phyloP scores from a whole-genome alignment of 1,284 basidiomycete genomes.

The Sanghuangporus weigelae region DNA sequence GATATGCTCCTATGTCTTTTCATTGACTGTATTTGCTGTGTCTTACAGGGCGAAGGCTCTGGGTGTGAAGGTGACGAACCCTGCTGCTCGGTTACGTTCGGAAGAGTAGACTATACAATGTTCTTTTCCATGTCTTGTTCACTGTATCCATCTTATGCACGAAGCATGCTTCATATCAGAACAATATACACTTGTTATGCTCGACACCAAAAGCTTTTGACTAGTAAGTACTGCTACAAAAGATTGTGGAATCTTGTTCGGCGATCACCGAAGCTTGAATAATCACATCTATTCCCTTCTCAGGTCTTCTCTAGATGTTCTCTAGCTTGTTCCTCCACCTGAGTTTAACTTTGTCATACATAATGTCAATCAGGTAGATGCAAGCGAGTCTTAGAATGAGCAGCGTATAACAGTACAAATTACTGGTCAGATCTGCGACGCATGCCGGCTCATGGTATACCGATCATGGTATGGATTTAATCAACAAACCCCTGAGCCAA shows the following conservation, averaged over 20 bases:
- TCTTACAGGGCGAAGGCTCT: conserved; percentile 78
- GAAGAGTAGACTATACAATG: conserved; percentile 65
- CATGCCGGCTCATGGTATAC: conserved; percentile 95
- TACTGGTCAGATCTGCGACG: conserved; percentile 50
- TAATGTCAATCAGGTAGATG: conserved; percentile 15
- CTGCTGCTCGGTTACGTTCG: conserved; percentile 91
- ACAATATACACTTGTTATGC: conserved; percentile 6
- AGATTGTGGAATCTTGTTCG: neutral
- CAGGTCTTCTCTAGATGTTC: neutral
- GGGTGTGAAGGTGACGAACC: conserved; percentile 93
- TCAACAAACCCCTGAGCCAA: neutral
- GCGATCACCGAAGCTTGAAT: neutral
- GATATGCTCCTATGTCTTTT: too few species aligned
- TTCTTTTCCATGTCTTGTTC: conserved; percentile 4
- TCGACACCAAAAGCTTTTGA: neutral
- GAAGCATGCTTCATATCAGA: conserved; percentile 9
- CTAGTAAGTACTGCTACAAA: neutral
- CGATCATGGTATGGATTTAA: conserved; percentile 45
- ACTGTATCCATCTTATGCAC: conserved; percentile 13
- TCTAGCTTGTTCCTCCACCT: neutral
- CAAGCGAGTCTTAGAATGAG: neutral
- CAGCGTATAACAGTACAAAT: conserved; percentile 7
- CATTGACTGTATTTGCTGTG: too few species aligned
- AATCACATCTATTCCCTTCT: neutral
- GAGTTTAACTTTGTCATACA: neutral